These are phyloP conservation scores for Coemansia sp. DNA, from an alignment of 192 early-diverging fungal species.

Conservation along the genomic window DNA sequence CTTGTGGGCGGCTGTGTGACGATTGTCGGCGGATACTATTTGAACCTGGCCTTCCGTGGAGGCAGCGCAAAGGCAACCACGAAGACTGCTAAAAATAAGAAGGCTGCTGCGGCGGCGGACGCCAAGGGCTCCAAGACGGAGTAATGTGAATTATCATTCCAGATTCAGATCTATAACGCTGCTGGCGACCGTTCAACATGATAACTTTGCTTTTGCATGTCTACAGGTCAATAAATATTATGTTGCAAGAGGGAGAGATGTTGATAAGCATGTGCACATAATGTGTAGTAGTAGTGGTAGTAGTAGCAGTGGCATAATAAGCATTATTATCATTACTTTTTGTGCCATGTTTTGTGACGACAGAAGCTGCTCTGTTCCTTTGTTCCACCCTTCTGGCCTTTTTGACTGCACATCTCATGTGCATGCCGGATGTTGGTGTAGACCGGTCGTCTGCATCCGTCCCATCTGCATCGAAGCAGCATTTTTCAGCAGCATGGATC, in stretches of 20 bases:
- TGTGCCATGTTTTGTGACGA: no score
- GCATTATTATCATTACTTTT: no score
- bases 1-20: slow-evolving; percentile 54
- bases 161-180: background rate
- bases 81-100: slow-evolving; percentile 35
- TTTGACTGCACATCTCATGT: background rate
- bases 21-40: slow-evolving; percentile 54
- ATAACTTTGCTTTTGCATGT: background rate
- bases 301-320: no score
- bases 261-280: background rate
- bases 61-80: slow-evolving; percentile 23
- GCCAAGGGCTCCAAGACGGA: slow-evolving; percentile 16
- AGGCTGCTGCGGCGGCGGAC: background rate
- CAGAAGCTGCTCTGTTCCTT: no score
- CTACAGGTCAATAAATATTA: background rate
- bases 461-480: background rate
- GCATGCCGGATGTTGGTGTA: background rate
- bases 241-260: background rate
- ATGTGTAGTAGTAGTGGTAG: background rate
- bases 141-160: background rate
- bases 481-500: background rate
- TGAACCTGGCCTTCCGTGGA: slow-evolving; percentile 52
- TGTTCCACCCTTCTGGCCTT: background rate
- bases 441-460: background rate
- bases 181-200: background rate